Conservation (phyloP, 495 filamentous ascomycete genomes). For the Annulohypoxylon maeteangense region DNA sequence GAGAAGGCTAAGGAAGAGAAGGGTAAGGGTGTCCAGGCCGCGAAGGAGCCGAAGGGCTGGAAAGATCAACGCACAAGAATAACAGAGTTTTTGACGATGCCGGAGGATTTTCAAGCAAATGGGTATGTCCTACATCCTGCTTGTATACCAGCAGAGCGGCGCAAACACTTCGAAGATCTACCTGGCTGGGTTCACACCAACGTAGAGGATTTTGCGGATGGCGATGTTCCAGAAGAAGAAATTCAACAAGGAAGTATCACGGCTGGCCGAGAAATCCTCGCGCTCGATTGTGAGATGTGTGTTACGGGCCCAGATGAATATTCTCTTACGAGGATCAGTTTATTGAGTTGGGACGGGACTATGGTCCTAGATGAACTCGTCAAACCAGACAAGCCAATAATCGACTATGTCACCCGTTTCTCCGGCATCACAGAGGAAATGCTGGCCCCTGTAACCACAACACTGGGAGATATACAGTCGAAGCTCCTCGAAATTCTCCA, state of each 20-base stretch:
- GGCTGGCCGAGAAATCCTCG: constrained; percentile 80
- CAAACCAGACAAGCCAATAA: constrained; percentile 84
- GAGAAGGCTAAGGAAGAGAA: constrained; percentile 71
- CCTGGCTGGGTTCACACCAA: constrained; percentile 87
- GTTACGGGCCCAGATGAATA: constrained; percentile 77
- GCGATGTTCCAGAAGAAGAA: constrained; percentile 70
- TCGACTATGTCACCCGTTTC: constrained; percentile 87
- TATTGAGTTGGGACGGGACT: constrained; percentile 86
- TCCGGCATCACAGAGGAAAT: constrained; percentile 91
- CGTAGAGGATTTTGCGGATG: constrained; percentile 73
- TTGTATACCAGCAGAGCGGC: constrained; percentile 58
- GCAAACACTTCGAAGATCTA: constrained; percentile 55
- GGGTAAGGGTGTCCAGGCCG: constrained; percentile 65
- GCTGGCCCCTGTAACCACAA: constrained; percentile 84
- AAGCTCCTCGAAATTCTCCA: constrained; percentile 77
- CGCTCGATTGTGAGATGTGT: constrained; percentile 98
- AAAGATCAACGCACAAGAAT: constrained; percentile 78
- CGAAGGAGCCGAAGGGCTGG: constrained; percentile 68
- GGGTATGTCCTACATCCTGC: constrained; percentile 85
- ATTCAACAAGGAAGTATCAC: constrained; percentile 85
- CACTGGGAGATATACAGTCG: constrained; percentile 81
- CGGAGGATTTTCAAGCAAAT: constrained; percentile 80
- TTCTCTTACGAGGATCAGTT: constrained; percentile 86
- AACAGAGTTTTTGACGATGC: constrained; percentile 75
- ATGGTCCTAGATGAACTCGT: constrained; percentile 89